Evolutionary conservation across 2,329 filamentous ascomycete genomes (phyloP), one percentile per base, ranked within the genome.

Genomic region (Ophiostoma angusticollis): DNA sequence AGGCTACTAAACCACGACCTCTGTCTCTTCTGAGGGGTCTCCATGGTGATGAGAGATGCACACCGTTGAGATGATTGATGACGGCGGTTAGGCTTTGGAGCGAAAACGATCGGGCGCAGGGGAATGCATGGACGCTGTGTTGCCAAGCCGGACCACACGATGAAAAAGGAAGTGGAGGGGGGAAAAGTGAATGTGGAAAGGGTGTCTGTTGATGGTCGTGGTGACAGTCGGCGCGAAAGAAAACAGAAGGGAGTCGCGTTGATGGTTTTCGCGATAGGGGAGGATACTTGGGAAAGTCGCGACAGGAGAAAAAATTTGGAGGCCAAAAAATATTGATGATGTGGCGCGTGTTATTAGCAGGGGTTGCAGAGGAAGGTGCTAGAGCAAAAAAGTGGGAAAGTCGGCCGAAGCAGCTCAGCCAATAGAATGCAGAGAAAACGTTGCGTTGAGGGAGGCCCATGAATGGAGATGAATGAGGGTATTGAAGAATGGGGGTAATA

Each of bases 1-100:
- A 46, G 35, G 45, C 45, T 45, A 40, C 43, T 45, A 28, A 47
- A 40, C 45, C 45, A 47, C 3, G 45, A 47, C 42, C 42, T 47
- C 16, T 29, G 42, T 11, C 40, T 39, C 37, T 40, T 45, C 30
- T 45, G 42, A 12, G 45, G 39, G 7, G 45, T 42, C 31, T 46
- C 45, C 45, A 46, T 46, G 42, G 24, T 41, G 27, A 32, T 35
- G 31, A 21, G 12, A 17, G 33, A 14, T 14, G 23, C 16, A 14
- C 33, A 17, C 29, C 28, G 40, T 31, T 28, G 31, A 12, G 18
- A 24, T 14, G 19, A 24, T 27, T 14, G 30, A 39, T 40, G 30
- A 18, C 16, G 23, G 27, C 28, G 23, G 14, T 40, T 9, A 30
- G 31, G 41, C 41, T 43, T 39, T 37, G 23, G 31, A 35, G 30